Base-by-base conservation (phyloP, 2,329 filamentous ascomycete genomes). In the Hymenoscyphus fructigenus region DNA sequence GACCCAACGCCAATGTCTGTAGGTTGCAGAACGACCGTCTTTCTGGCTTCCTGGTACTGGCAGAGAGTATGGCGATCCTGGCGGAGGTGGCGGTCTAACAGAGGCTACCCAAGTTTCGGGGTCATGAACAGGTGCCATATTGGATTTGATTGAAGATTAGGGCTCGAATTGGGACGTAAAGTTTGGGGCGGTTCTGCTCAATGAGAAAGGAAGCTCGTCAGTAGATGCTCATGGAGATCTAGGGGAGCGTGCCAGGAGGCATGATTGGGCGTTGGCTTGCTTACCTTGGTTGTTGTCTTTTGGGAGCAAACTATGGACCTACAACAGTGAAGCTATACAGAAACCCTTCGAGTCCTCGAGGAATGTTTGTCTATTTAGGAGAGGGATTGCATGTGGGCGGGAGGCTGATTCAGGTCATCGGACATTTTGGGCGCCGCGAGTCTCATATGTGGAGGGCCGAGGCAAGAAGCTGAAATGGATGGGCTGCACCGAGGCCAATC, bases 1-100 rank as follows among this genome's bases (percentile, higher is more conserved):
- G 65, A 84, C 83, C 74, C 89, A 89, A 69, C 86, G 86, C 87
- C 89, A 96, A 78, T 97, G 90, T 67, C 95, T 87, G 79, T 98
- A 98, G 68, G 96, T 79, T 57, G 87, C 80, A 59, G 85, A 90
- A 70, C 93, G 88, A 66, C 88, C 91, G 59, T 91, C 87, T 66
- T 83, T 81, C 78, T 91, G 86, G 57, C 90, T 89, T 67, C 91
- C 91, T 0, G 92, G 89, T 23, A 99, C 73, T 14, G 92, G 81
- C 15, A 97, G 82, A 57, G 90, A 91, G 76, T 95, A 95, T 0
- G 93, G 91, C 10, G 71, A 66, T 14, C 72, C 72, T 17, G 73
- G 70, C 17, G 74, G 72, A 20, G 75, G 75, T 60, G 74, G 70
- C 12, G 61, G 57, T 41, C 65, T 68, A 23, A 75, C 55, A 3